Evolutionary conservation across 192 early-diverging fungal species (phyloP).

Genomic region (Kickxella alabastrina): DNA sequence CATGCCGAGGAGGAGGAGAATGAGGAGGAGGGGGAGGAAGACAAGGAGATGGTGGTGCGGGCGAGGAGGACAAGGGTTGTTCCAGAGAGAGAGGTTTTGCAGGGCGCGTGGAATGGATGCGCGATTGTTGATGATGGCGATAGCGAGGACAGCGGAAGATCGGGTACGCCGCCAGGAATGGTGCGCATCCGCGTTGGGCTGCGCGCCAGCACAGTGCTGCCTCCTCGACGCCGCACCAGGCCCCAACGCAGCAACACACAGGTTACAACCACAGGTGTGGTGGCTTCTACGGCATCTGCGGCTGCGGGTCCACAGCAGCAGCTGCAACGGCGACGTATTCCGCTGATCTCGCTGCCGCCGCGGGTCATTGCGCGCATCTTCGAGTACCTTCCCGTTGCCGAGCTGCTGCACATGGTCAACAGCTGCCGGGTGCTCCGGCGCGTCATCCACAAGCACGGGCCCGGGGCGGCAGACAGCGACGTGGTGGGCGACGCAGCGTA

Average conservation of each 20-base stretch:
- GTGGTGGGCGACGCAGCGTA: conserved; percentile 19
- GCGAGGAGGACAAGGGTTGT: conserved; percentile 14
- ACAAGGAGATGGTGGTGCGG: background rate
- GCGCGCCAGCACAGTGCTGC: too few relatives aligned
- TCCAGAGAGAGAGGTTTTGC: conserved; percentile 31
- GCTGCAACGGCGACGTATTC: background rate
- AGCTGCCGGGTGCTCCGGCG: conserved; percentile 45
- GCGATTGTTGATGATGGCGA: background rate
- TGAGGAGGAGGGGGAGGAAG: conserved; percentile 2
- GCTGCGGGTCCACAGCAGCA: background rate
- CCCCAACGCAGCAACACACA: background rate
- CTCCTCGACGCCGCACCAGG: conserved; percentile 11
- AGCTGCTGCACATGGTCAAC: conserved; percentile 20
- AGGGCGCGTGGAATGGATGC: conserved; percentile 21
- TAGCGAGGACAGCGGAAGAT: conserved; percentile 1
- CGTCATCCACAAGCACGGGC: conserved; percentile 20
- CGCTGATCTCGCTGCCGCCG: conserved; percentile 23
- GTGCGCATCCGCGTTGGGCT: conserved; percentile 12
- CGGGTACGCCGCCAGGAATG: conserved; percentile 22
- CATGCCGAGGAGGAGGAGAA: conserved; percentile 12
- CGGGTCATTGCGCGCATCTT: conserved; percentile 20
- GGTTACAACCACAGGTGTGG: background rate
- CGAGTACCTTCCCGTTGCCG: conserved; percentile 21
- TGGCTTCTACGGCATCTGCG: background rate
- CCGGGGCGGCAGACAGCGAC: conserved; percentile 2